Evolutionary conservation across 495 filamentous ascomycete genomes (phyloP).

Genomic region (Daldinia vernicosa): DNA sequence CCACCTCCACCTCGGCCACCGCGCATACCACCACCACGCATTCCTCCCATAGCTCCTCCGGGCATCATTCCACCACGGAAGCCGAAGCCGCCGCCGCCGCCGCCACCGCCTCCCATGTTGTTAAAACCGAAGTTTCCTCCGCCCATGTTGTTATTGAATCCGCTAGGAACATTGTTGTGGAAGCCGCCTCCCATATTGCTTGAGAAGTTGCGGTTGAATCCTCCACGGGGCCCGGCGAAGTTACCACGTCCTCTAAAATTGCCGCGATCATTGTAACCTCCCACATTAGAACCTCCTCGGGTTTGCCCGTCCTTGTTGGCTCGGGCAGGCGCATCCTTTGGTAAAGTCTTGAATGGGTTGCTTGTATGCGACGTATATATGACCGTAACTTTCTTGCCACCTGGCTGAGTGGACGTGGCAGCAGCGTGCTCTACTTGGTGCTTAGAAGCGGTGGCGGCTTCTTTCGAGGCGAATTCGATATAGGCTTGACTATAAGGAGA

Average conservation of each 20-base stretch:
- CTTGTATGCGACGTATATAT: constrained; percentile 77
- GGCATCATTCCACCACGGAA: constrained; percentile 64
- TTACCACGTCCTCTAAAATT: constrained; percentile 52
- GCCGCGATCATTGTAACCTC: constrained; percentile 55
- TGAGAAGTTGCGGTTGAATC: constrained; percentile 22
- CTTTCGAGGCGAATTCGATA: constrained; percentile 81
- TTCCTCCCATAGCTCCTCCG: constrained; percentile 73
- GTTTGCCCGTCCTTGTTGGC: constrained; percentile 68
- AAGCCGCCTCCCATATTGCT: constrained; percentile 38
- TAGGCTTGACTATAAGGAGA: constrained; percentile 78
- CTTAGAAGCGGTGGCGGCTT: constrained; percentile 88
- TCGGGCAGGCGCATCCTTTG: constrained; percentile 87
- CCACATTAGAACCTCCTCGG: constrained; percentile 57
- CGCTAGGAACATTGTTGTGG: constrained; percentile 29
- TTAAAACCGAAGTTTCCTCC: constrained; percentile 57
- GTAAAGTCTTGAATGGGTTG: constrained; percentile 91
- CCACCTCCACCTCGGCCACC: constrained; percentile 71
- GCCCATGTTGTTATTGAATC: constrained; percentile 45
- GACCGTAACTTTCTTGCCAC: constrained; percentile 74
- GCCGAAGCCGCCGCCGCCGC: constrained; percentile 66
- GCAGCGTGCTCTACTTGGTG: constrained; percentile 75
- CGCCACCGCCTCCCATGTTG: constrained; percentile 56
- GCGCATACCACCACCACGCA: constrained; percentile 79
- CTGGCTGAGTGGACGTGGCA: constrained; percentile 49
- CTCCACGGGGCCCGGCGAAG: constrained; percentile 37